Percentiles rank a stretch among this genome's conserved stretches.
Conservation (phyloP, 2,329 filamentous ascomycete species). For the Pestalotiopsis sp. region DNA sequence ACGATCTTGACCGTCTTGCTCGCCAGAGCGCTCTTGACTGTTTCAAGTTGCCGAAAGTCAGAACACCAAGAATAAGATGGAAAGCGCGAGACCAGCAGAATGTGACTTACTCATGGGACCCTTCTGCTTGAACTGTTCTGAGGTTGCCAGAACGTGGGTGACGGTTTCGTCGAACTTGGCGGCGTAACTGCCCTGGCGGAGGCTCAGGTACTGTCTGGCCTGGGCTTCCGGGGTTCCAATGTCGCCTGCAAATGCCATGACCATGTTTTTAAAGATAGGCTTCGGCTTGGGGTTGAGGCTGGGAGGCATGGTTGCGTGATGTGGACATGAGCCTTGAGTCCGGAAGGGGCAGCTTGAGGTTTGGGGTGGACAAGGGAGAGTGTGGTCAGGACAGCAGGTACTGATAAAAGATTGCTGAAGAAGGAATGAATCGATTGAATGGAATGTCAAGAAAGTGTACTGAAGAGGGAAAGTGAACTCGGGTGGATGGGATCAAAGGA, state of each 20-base stretch:
- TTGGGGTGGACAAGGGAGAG: neutral
- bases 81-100: neutral
- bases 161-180: constrained; percentile 53
- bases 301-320: neutral
- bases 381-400: neutral
- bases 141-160: constrained; percentile 74
- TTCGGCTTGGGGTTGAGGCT: constrained; percentile 1
- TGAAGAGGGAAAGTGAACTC: too few relatives aligned
- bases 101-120: constrained; percentile 36
- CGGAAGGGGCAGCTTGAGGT: neutral
- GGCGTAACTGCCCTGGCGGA: constrained; percentile 62
- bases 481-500: too few relatives aligned
- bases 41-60: neutral
- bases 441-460: too few relatives aligned
- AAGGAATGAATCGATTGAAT: too few relatives aligned
- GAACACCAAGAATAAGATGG: too few relatives aligned
- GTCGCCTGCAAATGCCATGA: constrained; percentile 61
- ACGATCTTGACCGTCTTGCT: constrained; percentile 44
- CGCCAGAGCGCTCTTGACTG: constrained; percentile 42
- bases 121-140: constrained; percentile 59
- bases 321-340: neutral
- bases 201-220: constrained; percentile 66
- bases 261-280: constrained; percentile 54
- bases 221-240: constrained; percentile 55
- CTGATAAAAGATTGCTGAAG: too few relatives aligned